phyloP scores from a whole-genome alignment of 208 protist species.

The Tritrichomonas musculus region DNA sequence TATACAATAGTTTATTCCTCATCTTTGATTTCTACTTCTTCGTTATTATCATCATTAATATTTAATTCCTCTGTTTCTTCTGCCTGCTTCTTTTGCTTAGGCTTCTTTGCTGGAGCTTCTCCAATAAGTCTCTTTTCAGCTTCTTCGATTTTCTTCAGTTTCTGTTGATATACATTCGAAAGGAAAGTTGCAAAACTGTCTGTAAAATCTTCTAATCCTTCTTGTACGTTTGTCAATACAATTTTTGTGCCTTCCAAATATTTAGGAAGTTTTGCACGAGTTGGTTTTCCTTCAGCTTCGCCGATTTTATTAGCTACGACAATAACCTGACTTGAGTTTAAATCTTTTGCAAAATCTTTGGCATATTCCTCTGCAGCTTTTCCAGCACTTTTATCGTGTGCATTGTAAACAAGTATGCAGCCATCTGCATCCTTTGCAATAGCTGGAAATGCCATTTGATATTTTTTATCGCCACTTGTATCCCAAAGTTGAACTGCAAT shows the following conservation, averaged over 20 bases:
- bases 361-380: neutral
- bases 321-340: neutral
- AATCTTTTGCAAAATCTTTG: neutral
- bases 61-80: no score
- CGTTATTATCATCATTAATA: no score
- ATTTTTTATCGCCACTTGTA: constrained; percentile 12
- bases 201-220: neutral
- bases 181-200: neutral
- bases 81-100: no score
- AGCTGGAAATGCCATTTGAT: neutral
- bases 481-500: neutral
- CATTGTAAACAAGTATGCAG: neutral
- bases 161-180: neutral
- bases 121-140: neutral
- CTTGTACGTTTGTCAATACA: neutral
- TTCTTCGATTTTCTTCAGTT: neutral
- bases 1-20: no score
- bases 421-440: neutral
- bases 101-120: neutral
- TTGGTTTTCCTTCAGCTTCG: neutral
- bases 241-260: neutral
- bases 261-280: neutral
- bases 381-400: neutral
- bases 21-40: no score
- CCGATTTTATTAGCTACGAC: neutral